These are phyloP conservation scores for Hypoxylon trugodes DNA, from an alignment of 495 filamentous ascomycete genomes.

Conservation along the genomic window DNA sequence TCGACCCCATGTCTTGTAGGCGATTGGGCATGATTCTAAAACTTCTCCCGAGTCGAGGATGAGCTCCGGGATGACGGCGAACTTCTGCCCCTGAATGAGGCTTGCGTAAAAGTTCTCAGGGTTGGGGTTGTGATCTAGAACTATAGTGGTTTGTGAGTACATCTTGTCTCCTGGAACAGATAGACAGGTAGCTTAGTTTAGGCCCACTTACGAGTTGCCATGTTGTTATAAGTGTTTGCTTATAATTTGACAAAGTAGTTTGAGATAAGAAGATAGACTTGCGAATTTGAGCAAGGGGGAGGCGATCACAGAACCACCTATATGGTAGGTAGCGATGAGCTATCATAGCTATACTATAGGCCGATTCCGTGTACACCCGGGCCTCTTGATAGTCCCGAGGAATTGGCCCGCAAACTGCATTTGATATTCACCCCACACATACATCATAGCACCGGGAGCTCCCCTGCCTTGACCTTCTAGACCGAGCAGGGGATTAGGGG, in stretches of 20 bases:
- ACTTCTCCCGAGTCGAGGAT: constrained; percentile 46
- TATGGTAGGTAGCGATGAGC: constrained; percentile 22
- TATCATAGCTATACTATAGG: constrained; percentile 11
- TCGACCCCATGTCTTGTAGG: constrained; percentile 51
- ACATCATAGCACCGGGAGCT: constrained; percentile 26
- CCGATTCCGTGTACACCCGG: constrained; percentile 18
- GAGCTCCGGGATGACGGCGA: constrained; percentile 45
- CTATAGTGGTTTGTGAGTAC: constrained; percentile 33
- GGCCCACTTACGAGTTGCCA: constrained; percentile 39
- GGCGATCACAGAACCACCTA: constrained; percentile 18
- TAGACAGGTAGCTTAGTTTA: not conserved
- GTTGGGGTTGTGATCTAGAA: constrained; percentile 38
- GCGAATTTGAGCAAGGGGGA: constrained; percentile 14
- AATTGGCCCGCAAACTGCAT: constrained; percentile 22
- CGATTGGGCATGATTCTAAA: constrained; percentile 44
- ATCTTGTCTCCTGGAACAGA: no score
- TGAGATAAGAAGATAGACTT: constrained; percentile 19
- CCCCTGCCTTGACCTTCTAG: constrained; percentile 21
- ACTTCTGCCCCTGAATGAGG: constrained; percentile 46
- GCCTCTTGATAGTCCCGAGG: constrained; percentile 31
- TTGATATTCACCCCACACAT: constrained; percentile 24
- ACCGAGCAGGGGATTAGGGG: not conserved
- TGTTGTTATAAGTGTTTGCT: constrained; percentile 26
- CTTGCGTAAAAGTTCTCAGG: constrained; percentile 43
- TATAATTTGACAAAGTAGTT: constrained; percentile 8